These are phyloP conservation scores for Acorus calamus DNA, from an alignment of 106 monocot genomes.

Conservation along the genomic window DNA sequence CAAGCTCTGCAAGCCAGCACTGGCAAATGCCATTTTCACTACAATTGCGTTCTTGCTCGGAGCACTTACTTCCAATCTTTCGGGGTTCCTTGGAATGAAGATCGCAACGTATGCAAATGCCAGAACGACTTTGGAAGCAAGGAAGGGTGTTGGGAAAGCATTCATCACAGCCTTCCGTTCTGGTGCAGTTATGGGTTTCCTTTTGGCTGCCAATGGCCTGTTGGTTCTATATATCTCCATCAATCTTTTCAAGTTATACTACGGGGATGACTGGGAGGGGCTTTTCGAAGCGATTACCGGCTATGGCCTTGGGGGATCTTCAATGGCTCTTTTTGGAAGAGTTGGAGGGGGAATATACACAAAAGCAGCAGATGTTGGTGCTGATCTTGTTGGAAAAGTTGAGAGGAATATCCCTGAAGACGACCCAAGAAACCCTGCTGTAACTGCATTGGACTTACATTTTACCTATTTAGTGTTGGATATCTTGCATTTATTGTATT, in stretches of 20 bases:
- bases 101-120: constrained; percentile 25
- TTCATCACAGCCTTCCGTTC: constrained; percentile 24
- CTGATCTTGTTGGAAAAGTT: constrained; percentile 22
- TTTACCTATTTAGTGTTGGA: background rate
- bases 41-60: constrained; percentile 19
- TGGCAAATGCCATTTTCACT: constrained; percentile 17
- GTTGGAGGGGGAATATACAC: constrained; percentile 25
- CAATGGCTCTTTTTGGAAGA: constrained; percentile 27
- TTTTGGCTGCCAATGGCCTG: constrained; percentile 22
- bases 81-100: constrained; percentile 27
- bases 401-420: constrained; percentile 25
- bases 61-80: constrained; percentile 14
- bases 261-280: constrained; percentile 24
- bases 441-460: background rate
- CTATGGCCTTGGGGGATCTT: constrained; percentile 25
- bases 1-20: constrained; percentile 14
- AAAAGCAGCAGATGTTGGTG: constrained; percentile 27
- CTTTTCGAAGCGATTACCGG: constrained; percentile 24
- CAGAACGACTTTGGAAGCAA: constrained; percentile 20
- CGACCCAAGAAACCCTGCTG: constrained; percentile 28
- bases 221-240: constrained; percentile 22
- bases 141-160: constrained; percentile 20
- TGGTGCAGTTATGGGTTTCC: constrained; percentile 26
- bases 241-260: constrained; percentile 15
- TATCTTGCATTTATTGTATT: background rate